Base-by-base conservation (phyloP, 2,329 filamentous ascomycete species). In the Clonostachys sp. region DNA sequence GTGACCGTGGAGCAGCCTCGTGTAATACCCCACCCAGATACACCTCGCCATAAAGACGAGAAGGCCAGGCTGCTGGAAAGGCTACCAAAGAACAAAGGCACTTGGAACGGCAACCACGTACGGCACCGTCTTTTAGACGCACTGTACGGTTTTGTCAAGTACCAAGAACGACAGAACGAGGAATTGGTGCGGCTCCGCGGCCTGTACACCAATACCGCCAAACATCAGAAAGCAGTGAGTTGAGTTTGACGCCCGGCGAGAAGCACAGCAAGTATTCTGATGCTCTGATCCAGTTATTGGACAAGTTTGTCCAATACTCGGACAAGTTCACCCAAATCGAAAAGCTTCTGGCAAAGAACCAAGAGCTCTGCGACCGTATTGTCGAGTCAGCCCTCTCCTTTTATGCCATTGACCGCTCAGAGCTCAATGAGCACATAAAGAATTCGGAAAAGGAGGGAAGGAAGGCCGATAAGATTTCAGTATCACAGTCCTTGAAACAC, bases 261-360 rank as follows among this genome's bases (percentile, higher is more conserved):
- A 14, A 30, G 34, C 17, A 33, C 16, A 17, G 30, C 13, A 2
- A 8, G 13, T 33, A 34, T 18, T 12, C 13, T 24, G 6, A 30
- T 30, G 24, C 8, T 30, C 8, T 10, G 9, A 10, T 6, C 24
- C 38, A 75, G 71, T 20, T 77, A 3, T 71, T 86, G 3, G 78
- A 83, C 51, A 73, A 76, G n/a, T 63, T 73, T 2, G 59, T 83
- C 39, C 68, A 78, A 42, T 86, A 82, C 54, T 74, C 75, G 3
- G 73, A 78, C 49, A 81, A 78, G 51, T 70, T 81, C 16, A 59
- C 66, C 13, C 61, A 61, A 1, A 61, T 72, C 10, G 70, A 76
- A 12, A 49, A 64, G 18, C 62, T 75, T 6, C 62, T 80, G 13
- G 57, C 58, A 3, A 51, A 57, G 6, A 81, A 81, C 52, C 69